Conservation (phyloP, 2,329 filamentous ascomycete genomes). For the Botrytis aclada region DNA sequence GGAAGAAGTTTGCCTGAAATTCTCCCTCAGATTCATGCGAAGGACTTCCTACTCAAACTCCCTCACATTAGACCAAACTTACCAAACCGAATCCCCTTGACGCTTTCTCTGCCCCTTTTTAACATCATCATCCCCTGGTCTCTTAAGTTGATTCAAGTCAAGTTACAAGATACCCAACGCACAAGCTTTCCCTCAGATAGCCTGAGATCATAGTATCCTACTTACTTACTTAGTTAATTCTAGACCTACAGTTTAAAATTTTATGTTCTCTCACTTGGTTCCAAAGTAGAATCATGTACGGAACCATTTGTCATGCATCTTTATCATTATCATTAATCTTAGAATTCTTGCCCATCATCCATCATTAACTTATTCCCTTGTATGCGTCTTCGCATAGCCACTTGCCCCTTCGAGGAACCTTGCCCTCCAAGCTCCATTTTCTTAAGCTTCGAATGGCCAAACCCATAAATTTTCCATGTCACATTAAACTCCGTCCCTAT, state of each 20-base stretch:
- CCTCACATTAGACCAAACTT: background rate
- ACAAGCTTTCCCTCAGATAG: background rate
- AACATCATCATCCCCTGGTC: background rate
- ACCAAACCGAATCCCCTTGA: background rate
- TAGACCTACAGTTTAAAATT: background rate
- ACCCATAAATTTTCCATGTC: background rate
- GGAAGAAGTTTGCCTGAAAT: background rate
- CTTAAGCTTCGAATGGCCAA: background rate
- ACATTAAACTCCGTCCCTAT: background rate
- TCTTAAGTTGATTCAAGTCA: background rate
- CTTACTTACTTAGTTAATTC: background rate
- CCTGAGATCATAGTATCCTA: background rate
- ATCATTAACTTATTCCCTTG: background rate
- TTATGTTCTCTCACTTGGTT: background rate
- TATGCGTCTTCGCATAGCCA: background rate
- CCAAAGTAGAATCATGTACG: background rate
- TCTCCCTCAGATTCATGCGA: background rate
- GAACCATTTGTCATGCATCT: background rate
- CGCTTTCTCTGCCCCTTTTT: background rate
- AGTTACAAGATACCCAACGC: background rate
- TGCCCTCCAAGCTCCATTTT: background rate
- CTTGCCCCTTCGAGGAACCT: background rate
- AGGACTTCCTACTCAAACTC: background rate
- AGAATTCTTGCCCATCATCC: background rate
- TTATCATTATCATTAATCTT: conserved; percentile 1